phyloP scores from a whole-genome alignment of 1,284 basidiomycete genomes.

The Ustilago xerochloae region DNA sequence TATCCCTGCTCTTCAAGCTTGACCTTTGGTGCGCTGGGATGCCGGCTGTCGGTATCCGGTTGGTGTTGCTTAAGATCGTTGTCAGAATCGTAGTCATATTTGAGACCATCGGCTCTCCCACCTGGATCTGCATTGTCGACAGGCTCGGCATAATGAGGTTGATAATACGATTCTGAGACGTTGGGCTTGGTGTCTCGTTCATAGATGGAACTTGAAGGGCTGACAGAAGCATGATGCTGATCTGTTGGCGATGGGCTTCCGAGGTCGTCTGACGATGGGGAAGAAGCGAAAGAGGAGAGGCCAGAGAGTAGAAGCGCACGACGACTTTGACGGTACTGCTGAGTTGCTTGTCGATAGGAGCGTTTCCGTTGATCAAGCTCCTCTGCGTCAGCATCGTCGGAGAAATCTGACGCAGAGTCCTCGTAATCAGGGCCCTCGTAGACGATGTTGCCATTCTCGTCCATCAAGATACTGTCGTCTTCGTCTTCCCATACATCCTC shows the following conservation, averaged over 20 bases:
- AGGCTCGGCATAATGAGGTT: slow-evolving; percentile 26
- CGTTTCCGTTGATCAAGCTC: slow-evolving; percentile 23
- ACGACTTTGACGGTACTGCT: slow-evolving; percentile 49
- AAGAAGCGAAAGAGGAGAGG: slow-evolving; percentile 37
- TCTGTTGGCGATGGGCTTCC: slow-evolving; percentile 15
- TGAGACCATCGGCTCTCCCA: slow-evolving; percentile 13
- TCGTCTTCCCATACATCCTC: slow-evolving; percentile 51
- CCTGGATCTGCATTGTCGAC: slow-evolving; percentile 25
- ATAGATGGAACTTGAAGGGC: slow-evolving; percentile 26
- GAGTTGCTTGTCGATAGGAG: slow-evolving; percentile 43
- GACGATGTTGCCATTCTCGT: slow-evolving; percentile 34
- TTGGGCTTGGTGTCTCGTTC: not conserved
- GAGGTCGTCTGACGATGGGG: slow-evolving; percentile 28
- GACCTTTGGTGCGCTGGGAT: not conserved
- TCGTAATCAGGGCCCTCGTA: slow-evolving; percentile 30
- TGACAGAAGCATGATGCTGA: slow-evolving; percentile 21
- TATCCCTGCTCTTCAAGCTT: slow-evolving; percentile 7
- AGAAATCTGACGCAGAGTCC: slow-evolving; percentile 35
- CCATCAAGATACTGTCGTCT: slow-evolving; percentile 26
- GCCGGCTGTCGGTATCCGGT: not conserved
- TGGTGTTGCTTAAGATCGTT: not conserved
- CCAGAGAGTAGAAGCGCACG: slow-evolving; percentile 45
- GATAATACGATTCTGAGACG: slow-evolving; percentile 27
- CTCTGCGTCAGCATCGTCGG: slow-evolving; percentile 24
- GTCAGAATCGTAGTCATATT: slow-evolving; percentile 20